These are phyloP conservation scores for Globisporangium recalcitrans DNA, from an alignment of 352 stramenopile species.

Conservation along the genomic window DNA sequence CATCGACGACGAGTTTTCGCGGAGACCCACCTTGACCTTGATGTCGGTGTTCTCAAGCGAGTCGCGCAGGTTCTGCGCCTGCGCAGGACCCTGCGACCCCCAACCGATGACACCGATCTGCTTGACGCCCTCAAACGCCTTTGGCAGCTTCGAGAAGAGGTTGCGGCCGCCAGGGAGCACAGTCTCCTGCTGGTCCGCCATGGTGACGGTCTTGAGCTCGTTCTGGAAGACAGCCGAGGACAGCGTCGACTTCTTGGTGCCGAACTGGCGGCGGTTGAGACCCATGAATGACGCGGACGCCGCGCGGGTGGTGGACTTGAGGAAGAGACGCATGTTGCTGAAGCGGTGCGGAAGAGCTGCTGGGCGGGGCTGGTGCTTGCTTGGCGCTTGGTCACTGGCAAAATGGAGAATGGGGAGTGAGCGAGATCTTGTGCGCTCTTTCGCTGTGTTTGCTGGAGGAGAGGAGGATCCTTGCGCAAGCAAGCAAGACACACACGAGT, in stretches of 20 bases:
- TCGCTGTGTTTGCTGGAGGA: background rate
- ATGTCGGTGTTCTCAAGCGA: constrained; percentile 91
- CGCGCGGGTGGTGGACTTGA: constrained; percentile 41
- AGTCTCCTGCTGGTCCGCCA: constrained; percentile 70
- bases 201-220: constrained; percentile 69
- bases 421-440: background rate
- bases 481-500: background rate
- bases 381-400: constrained; percentile 11
- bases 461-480: background rate
- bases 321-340: constrained; percentile 57
- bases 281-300: constrained; percentile 35
- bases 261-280: constrained; percentile 28
- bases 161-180: constrained; percentile 85
- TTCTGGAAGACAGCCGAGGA: constrained; percentile 64
- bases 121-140: constrained; percentile 96
- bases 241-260: constrained; percentile 61
- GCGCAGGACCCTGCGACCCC: constrained; percentile 95
- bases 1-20: constrained; percentile 70
- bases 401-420: constrained; percentile 15
- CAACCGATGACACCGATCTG: constrained; percentile 97
- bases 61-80: constrained; percentile 96
- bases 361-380: background rate
- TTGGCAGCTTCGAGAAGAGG: constrained; percentile 92
- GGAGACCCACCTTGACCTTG: constrained; percentile 89
- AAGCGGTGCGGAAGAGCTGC: background rate